Base-by-base conservation (phyloP, 148 eudicot species). In the Cornus controversa region DNA sequence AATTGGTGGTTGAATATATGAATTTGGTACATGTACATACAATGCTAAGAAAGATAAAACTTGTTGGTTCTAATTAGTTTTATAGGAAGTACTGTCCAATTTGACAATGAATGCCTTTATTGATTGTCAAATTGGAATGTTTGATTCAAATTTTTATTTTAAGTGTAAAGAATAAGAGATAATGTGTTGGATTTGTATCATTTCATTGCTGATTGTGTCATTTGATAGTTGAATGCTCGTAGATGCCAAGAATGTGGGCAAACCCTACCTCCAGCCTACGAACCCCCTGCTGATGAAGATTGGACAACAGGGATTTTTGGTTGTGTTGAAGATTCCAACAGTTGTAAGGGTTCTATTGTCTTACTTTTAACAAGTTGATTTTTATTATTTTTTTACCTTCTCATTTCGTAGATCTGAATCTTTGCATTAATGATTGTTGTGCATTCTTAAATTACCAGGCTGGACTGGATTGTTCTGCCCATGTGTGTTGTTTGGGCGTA, bases 391-490 rank as follows among this genome's bases (percentile, higher is more conserved):
- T n/a, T n/a, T n/a, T n/a, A n/a, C n/a, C n/a, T n/a, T 70, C 50
- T 22, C 10, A 3, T 40, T 40, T 36, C 8, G 22, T 54, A 13
- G 16, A 28, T 72, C 6, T 58, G 18, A 73, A 72, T 54, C 18
- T 74, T 63, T 34, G 36, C 34, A 36, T 62, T 4, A 54, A n/a
- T 73, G 66, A 73, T 36, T 18, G 67, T 58, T 60, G 68, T 34
- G 1, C 31, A 22, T 54, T 72, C 66, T 24, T 60, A 28, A 73
- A 73, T 53, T 20, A 74, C 70, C 57, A 94, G 98, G 96, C 58
- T 57, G 82, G 82, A 90, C 89, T 0, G 98, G 98, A 34, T 74
- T 92, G 3, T 89, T 92, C 69, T 92, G 94, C 83, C 98, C 98
- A 0, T 94, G 96, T 74, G 88, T 90, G 22, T 74, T 94, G 66